Evolutionary conservation across 208 protist species (phyloP).

Genomic region (Cochliopodium minus): DNA sequence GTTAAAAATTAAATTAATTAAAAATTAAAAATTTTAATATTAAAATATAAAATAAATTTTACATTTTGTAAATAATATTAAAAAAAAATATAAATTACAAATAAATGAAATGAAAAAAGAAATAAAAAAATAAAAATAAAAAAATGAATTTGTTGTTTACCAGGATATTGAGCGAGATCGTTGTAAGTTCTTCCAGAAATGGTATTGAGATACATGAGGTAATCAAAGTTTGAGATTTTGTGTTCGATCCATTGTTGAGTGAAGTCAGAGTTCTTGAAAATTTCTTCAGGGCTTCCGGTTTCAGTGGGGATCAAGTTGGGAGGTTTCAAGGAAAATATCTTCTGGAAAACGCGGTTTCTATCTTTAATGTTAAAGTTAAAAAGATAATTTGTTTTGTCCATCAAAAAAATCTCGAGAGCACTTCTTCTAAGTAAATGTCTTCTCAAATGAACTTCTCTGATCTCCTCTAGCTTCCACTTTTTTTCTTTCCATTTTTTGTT

Average conservation of each 20-base stretch:
- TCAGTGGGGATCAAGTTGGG: background rate
- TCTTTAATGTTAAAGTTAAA: conserved; percentile 13
- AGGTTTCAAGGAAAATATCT: background rate
- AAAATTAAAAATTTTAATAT: no score
- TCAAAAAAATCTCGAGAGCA: conserved; percentile 8
- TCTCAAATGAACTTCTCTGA: background rate
- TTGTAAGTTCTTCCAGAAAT: conserved; percentile 38
- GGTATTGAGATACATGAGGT: conserved; percentile 44
- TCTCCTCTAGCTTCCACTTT: background rate
- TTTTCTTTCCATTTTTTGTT: background rate
- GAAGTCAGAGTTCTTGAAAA: background rate
- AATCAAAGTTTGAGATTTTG: conserved; percentile 46
- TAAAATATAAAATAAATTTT: no score
- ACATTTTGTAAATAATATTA: no score
- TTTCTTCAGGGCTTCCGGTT: background rate
- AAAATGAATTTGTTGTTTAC: no score
- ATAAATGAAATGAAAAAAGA: no score
- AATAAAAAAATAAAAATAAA: no score
- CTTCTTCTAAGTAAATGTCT: background rate
- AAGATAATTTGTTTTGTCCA: background rate
- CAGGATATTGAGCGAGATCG: conserved; percentile 45
- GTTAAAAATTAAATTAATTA: no score
- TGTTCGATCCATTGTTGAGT: conserved; percentile 31
- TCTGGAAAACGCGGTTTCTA: conserved; percentile 6
- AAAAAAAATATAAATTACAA: no score